Percentiles rank a stretch among this genome's conserved stretches.
phyloP scores from a whole-genome alignment of 768 basidiomycete species.

The Pleurotus platypus region DNA sequence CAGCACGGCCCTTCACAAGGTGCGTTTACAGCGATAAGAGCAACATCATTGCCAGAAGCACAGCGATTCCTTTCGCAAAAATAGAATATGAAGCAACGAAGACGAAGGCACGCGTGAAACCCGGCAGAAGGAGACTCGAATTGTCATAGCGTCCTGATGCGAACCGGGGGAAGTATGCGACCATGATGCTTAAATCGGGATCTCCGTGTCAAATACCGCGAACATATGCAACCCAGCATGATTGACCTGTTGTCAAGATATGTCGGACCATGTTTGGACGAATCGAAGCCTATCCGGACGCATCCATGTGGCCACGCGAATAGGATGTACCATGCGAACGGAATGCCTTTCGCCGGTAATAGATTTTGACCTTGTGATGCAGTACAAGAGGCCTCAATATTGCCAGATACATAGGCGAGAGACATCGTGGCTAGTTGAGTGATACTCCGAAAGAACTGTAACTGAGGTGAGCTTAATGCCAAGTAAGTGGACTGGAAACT shows the following conservation, averaged over 20 bases:
- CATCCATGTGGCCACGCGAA: neutral
- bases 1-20: constrained; percentile 4
- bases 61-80: neutral
- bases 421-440: neutral
- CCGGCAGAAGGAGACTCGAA: neutral
- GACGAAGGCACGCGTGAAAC: neutral
- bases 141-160: neutral
- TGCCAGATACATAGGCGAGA: neutral
- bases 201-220: neutral
- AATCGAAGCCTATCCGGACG: neutral
- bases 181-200: neutral
- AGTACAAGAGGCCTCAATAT: neutral
- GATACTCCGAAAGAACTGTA: neutral
- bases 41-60: neutral
- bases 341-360: neutral
- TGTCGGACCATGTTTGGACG: neutral
- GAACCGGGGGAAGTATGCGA: neutral
- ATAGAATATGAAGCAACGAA: neutral
- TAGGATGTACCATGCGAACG: neutral
- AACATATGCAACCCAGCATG: neutral
- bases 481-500: neutral
- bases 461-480: neutral
- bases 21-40: neutral
- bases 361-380: neutral
- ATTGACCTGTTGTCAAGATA: neutral